Conservation (phyloP, 1,284 basidiomycete genomes). For the Cerrena zonata region DNA sequence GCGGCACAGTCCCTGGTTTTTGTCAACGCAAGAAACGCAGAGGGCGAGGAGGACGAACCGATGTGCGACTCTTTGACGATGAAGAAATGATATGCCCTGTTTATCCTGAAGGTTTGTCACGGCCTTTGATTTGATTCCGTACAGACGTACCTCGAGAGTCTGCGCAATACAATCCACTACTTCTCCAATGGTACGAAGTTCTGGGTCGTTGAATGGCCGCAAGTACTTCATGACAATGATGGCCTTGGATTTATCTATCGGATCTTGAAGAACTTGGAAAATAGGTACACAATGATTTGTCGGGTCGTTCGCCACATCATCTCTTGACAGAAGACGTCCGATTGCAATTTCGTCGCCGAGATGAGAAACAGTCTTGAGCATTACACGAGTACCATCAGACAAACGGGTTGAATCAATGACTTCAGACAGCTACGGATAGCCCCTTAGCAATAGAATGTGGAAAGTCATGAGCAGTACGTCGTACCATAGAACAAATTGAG, state of each 20-base stretch:
- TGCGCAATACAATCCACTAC: conserved; percentile 22
- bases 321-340: neutral
- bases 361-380: neutral
- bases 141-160: conserved; percentile 32
- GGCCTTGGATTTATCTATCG: conserved; percentile 5
- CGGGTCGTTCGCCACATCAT: neutral
- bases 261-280: conserved; percentile 14
- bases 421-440: neutral
- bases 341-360: conserved; percentile 15
- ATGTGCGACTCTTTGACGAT: conserved; percentile 34
- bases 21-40: too few species aligned
- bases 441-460: neutral
- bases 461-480: too few species aligned
- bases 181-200: conserved; percentile 21
- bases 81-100: conserved; percentile 37
- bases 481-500: neutral
- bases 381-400: neutral
- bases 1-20: conserved; percentile 30
- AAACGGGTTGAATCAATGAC: neutral
- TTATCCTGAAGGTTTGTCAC: too few species aligned
- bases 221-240: conserved; percentile 23
- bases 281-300: conserved; percentile 23
- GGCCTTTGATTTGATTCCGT: too few species aligned
- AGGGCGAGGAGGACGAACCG: conserved; percentile 21
- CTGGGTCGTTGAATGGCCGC: conserved; percentile 16